phyloP scores from a whole-genome alignment of 2,329 filamentous ascomycete species.

The Aspergillus flavus region DNA sequence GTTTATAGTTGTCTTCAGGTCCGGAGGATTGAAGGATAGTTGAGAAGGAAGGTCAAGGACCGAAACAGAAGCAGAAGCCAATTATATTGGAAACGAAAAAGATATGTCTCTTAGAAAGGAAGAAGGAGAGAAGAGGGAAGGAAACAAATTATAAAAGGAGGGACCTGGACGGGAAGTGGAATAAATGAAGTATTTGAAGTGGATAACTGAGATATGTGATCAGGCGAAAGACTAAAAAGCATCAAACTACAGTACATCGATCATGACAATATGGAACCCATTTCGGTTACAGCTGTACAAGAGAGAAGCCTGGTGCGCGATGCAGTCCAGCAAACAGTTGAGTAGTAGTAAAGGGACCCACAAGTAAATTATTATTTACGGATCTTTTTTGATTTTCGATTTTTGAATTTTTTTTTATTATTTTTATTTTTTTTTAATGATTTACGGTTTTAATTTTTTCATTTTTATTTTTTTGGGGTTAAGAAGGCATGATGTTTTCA shows the following conservation, averaged over 20 bases:
- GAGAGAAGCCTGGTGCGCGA: constrained; percentile 25
- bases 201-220: constrained; percentile 39
- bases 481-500: constrained; percentile 24
- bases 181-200: constrained; percentile 32
- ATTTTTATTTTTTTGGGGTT: constrained; percentile 18
- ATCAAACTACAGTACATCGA: constrained; percentile 34
- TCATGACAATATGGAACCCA: constrained; percentile 23
- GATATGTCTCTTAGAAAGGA: constrained; percentile 6
- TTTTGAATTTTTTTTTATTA: neutral
- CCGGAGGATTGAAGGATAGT: constrained; percentile 15
- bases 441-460: constrained; percentile 9
- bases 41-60: constrained; percentile 13
- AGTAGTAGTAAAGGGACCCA: constrained; percentile 35
- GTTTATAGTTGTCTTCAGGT: constrained; percentile 9
- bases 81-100: constrained; percentile 7
- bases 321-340: constrained; percentile 40
- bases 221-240: constrained; percentile 34
- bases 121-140: constrained; percentile 17
- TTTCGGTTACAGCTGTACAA: constrained; percentile 42
- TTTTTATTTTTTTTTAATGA: neutral
- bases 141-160: constrained; percentile 16
- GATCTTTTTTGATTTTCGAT: neutral
- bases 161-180: constrained; percentile 30
- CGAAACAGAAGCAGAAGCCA: constrained; percentile 13
- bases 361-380: constrained; percentile 15